Evolutionary conservation across 306 rosid species (phyloP).

Genomic region (Boehmeria nivea): DNA sequence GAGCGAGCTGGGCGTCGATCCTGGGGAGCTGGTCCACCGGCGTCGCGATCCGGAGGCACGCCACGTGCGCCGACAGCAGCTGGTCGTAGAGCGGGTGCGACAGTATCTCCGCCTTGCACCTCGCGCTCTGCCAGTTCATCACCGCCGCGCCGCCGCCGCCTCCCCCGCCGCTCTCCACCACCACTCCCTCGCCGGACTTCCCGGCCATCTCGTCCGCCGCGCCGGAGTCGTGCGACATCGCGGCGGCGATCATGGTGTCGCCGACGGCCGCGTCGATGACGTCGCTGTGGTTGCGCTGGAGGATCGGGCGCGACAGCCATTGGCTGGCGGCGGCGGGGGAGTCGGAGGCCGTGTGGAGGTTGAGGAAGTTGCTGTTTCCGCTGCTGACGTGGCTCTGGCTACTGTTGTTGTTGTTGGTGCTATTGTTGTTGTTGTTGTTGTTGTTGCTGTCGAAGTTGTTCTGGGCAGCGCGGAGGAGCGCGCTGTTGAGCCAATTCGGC

Average conservation of each 20-base stretch:
- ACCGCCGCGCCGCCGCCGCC: constrained; percentile 27
- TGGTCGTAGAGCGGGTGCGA: constrained; percentile 83
- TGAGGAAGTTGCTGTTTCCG: constrained; percentile 77
- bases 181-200: constrained; percentile 37
- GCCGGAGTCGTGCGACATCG: constrained; percentile 53
- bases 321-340: constrained; percentile 57
- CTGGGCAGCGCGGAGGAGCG: constrained; percentile 66
- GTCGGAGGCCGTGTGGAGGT: constrained; percentile 78
- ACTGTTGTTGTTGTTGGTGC: constrained; percentile 13
- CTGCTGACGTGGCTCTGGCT: constrained; percentile 27
- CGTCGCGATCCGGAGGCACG: constrained; percentile 91
- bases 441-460: constrained; percentile 22
- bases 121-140: constrained; percentile 81
- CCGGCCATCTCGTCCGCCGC: constrained; percentile 33
- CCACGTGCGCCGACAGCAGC: constrained; percentile 86
- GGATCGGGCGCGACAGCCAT: constrained; percentile 68
- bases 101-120: constrained; percentile 74
- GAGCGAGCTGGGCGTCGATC: constrained; percentile 88
- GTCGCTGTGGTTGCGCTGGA: constrained; percentile 73
- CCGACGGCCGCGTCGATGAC: constrained; percentile 57
- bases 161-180: constrained; percentile 36
- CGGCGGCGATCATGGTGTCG: constrained; percentile 50
- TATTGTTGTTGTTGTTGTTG: constrained; percentile 16
- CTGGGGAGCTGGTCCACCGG: constrained; percentile 97
- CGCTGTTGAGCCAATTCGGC: constrained; percentile 97